Conservation (phyloP, 768 basidiomycete species). For the Kwoniella mangroviensis region DNA sequence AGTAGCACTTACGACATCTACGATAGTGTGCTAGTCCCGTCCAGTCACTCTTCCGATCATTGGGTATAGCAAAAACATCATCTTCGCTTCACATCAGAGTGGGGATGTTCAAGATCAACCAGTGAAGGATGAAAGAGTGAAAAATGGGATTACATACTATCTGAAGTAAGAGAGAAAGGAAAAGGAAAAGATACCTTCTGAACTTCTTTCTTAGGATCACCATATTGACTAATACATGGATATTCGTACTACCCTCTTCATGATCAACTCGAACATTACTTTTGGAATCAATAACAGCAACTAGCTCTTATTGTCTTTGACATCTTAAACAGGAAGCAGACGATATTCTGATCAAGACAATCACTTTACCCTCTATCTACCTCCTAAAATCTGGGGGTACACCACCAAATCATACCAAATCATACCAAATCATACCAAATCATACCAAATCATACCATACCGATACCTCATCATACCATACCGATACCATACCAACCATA, state of each 20-base stretch:
- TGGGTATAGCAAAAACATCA: not conserved
- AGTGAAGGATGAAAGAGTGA: not conserved
- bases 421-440: not conserved
- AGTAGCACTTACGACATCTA: not conserved
- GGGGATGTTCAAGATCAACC: not conserved
- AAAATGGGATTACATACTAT: not conserved
- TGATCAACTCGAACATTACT: not conserved
- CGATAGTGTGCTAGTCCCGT: not conserved
- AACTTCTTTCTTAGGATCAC: too few species aligned
- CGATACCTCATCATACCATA: not conserved
- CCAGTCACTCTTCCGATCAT: not conserved
- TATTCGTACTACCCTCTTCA: not conserved
- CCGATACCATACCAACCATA: not conserved
- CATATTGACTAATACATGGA: not conserved
- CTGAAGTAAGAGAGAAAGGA: not conserved
- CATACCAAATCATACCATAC: too few species aligned
- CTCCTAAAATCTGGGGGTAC: not conserved
- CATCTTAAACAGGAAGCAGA: not conserved
- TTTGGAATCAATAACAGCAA: not conserved
- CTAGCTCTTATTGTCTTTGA: not conserved
- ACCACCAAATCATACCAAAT: not conserved
- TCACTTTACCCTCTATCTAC: not conserved
- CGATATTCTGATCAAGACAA: not conserved
- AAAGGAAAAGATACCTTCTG: not conserved
- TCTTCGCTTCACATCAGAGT: not conserved